Conservation (phyloP, 2,329 filamentous ascomycete genomes). For the Fusarium continuum region DNA sequence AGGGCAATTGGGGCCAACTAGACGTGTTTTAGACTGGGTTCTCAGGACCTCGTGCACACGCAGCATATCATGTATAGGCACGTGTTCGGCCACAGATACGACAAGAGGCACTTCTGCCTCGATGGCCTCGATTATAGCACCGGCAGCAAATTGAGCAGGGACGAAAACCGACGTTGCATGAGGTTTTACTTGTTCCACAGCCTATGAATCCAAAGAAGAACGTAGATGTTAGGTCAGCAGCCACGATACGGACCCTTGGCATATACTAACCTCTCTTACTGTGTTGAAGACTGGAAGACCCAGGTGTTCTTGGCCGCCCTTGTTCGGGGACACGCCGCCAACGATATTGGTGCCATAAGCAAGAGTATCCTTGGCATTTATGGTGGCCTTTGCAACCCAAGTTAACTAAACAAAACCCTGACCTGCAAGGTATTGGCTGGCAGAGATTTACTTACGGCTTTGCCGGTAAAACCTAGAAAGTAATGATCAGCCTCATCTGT, state of each 20-base stretch:
- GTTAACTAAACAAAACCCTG: too few relatives aligned
- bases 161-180: slow-evolving; percentile 80
- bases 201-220: too few relatives aligned
- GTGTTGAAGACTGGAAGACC: slow-evolving; percentile 50
- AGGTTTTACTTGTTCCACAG: slow-evolving; percentile 54
- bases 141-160: slow-evolving; percentile 70
- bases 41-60: slow-evolving; percentile 74
- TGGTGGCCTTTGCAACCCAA: slow-evolving; percentile 53
- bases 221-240: too few relatives aligned
- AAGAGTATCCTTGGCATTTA: slow-evolving; percentile 52
- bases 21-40: slow-evolving; percentile 74
- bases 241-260: rapidly evolving
- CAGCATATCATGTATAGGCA: slow-evolving; percentile 80
- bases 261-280: slow-evolving; percentile 46
- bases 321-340: slow-evolving; percentile 51
- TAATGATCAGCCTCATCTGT: not conserved
- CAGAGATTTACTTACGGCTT: slow-evolving; percentile 44
- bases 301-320: slow-evolving; percentile 47
- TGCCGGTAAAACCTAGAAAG: slow-evolving; percentile 50
- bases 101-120: slow-evolving; percentile 81
- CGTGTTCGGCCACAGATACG: slow-evolving; percentile 82
- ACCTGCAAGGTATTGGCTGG: too few relatives aligned
- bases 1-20: slow-evolving; percentile 83
- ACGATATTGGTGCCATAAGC: slow-evolving; percentile 51
- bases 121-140: slow-evolving; percentile 77